Conservation (phyloP, 139 green algal genomes). For the Chlorella sorokiniana region DNA sequence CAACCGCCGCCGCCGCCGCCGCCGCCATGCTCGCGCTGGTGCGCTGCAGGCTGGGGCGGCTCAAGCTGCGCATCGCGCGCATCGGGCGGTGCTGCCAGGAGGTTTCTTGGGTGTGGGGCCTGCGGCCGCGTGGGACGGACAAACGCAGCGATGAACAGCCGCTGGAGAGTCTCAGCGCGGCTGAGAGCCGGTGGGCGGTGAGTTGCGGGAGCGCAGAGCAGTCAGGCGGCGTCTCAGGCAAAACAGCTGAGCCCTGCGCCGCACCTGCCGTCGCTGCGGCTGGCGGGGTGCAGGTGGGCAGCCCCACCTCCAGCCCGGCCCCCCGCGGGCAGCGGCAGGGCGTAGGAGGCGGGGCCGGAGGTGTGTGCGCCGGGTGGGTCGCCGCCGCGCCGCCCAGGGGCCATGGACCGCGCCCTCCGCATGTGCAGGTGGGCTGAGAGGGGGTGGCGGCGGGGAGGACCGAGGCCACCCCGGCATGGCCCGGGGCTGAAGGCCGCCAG, state of each 20-base stretch:
- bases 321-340: too few species aligned
- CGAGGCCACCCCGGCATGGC: not conserved
- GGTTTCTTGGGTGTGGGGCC: not conserved
- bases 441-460: constrained; percentile 7
- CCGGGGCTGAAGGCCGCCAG: not conserved
- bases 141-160: not conserved
- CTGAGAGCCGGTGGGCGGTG: not conserved
- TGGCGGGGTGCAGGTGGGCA: too few species aligned
- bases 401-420: not conserved
- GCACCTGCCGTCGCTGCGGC: too few species aligned
- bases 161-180: not conserved
- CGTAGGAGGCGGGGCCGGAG: too few species aligned
- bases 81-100: constrained; percentile 27
- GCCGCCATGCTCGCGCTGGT: not conserved
- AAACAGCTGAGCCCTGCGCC: too few species aligned
- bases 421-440: constrained; percentile 13
- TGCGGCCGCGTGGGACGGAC: not conserved
- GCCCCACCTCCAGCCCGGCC: too few species aligned
- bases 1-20: not conserved
- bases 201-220: too few species aligned
- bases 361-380: too few species aligned
- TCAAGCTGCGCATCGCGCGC: not conserved
- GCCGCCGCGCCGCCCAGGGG: not conserved
- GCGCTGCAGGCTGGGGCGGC: too few species aligned
- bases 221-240: too few species aligned